Percentiles rank a stretch among this genome's conserved stretches.
These are phyloP conservation scores for Neofusicoccum sp. DNA, from an alignment of 2,329 filamentous ascomycete genomes.

Conservation along the genomic window DNA sequence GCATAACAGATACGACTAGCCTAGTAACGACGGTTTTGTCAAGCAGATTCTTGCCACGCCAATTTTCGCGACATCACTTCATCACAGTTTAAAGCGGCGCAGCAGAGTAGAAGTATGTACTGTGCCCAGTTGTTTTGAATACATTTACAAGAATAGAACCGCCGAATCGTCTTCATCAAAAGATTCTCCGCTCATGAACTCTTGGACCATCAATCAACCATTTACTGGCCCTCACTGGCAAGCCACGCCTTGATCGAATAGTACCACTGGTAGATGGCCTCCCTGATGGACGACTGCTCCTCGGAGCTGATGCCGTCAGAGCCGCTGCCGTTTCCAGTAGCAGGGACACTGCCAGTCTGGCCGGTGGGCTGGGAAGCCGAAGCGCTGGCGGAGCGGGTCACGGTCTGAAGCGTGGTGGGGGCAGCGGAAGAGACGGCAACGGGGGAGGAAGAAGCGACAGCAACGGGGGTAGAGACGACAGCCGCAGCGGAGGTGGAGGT, in stretches of 20 bases:
- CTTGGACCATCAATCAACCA: not conserved
- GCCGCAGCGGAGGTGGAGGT: not conserved
- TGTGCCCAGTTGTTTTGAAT: slow-evolving; percentile 13
- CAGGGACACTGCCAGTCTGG: slow-evolving; percentile 12
- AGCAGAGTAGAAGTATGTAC: not conserved
- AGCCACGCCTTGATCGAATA: not conserved
- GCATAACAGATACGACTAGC: no score
- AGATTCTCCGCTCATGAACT: not conserved
- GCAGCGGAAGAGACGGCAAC: not conserved
- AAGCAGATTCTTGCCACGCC: no score
- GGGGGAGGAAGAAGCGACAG: not conserved
- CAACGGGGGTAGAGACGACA: not conserved
- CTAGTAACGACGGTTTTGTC: no score
- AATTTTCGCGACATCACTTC: no score
- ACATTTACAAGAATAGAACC: slow-evolving; percentile 18
- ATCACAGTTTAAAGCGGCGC: no score
- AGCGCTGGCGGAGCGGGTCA: not conserved
- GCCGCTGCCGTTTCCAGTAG: not conserved
- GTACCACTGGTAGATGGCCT: slow-evolving; percentile 2
- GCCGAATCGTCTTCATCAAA: not conserved
- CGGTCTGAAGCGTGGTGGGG: slow-evolving; percentile 13
- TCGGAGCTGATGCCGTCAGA: slow-evolving; percentile 5
- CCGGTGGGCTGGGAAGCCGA: slow-evolving; percentile 4
- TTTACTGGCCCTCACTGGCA: not conserved
- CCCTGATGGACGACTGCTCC: slow-evolving; percentile 7